Evolutionary conservation across 768 basidiomycete species (phyloP), one percentile per base, ranked within the genome.

Genomic region (Botryobasidium botryosum): DNA sequence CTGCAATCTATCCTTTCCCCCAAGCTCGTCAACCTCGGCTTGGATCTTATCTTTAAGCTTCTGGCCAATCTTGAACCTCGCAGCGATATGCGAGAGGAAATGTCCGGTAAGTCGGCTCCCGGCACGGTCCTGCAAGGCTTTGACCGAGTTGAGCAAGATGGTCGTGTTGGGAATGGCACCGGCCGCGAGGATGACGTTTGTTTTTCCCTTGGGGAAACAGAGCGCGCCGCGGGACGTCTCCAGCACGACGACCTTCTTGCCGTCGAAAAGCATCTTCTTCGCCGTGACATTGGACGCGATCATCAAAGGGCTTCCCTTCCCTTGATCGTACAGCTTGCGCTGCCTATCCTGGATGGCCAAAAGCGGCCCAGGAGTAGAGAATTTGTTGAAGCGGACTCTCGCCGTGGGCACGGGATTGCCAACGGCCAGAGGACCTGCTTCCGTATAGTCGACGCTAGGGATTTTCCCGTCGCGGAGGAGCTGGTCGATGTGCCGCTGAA

Each of bases 141-240:
- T 20, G 13, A 54, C 35, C 4, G 51, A 55, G 38, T 54, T 54
- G 20, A 49, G 40, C 10, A 55, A 42, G 12, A 54, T 41, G 21
- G 53, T 55, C 20, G 47, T 49, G 33, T 50, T 48, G 13, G 53
- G 53, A 8, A 54, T 51, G 35, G 53, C 35, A 2, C 53, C 53
- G 1, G 53, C 48, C 26, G 53, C 53, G 15, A 54, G 53, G 17
- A 54, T 54, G 44, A 54, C 40, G 31, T 54, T 54, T 12, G 53
- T 43, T 5, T 44, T 48, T 26, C 44, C 36, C 5, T n/a, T n/a
- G n/a, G 53, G 44, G 23, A 55, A 49, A 21, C 25, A 48, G 5
- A 54, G 25, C 12, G 36, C 26, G 20, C 53, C 53, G 5, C 53
- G 53, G 25, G 53, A 54, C 0, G 53, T 54, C 29, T 46, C 40